phyloP scores from a whole-genome alignment of 2,329 filamentous ascomycete genomes.

The Aspergillus pseudoviridinutans region DNA sequence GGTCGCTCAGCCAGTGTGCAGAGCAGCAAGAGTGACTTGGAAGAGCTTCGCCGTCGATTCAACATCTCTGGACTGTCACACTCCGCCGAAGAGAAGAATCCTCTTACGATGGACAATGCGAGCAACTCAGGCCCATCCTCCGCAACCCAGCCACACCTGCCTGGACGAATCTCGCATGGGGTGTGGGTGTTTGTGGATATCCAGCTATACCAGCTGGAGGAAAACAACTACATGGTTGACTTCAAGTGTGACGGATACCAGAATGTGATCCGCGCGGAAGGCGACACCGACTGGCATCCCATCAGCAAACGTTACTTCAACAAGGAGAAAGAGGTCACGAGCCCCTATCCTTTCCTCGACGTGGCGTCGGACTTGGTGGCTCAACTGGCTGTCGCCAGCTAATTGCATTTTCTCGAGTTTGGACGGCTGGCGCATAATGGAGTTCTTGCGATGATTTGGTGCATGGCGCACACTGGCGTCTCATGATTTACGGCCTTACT shows the following conservation, averaged over 20 bases:
- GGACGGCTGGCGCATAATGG: neutral
- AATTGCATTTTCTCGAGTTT: slow-evolving; percentile 5
- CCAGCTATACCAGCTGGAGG: slow-evolving; percentile 91
- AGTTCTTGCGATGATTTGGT: neutral
- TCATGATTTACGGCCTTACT: neutral
- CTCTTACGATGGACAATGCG: slow-evolving; percentile 31
- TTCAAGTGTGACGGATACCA: slow-evolving; percentile 99
- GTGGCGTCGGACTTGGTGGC: slow-evolving; percentile 89
- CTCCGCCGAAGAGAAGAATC: slow-evolving; percentile 31
- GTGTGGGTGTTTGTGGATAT: slow-evolving; percentile 96
- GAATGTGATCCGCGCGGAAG: slow-evolving; percentile 62
- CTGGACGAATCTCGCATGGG: slow-evolving; percentile 55
- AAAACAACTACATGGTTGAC: slow-evolving; percentile 89
- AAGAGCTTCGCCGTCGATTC: slow-evolving; percentile 38
- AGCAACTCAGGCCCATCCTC: slow-evolving; percentile 33
- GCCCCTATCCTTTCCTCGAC: slow-evolving; percentile 92
- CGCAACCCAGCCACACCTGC: slow-evolving; percentile 28
- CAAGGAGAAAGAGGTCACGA: slow-evolving; percentile 92
- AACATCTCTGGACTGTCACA: slow-evolving; percentile 31
- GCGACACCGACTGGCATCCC: slow-evolving; percentile 45
- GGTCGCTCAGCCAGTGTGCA: slow-evolving; percentile 36
- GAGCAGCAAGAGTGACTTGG: slow-evolving; percentile 40
- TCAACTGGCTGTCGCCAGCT: slow-evolving; percentile 79
- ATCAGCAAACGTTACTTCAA: slow-evolving; percentile 50
- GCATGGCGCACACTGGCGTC: neutral